Conservation (phyloP, 2,329 filamentous ascomycete genomes). For the Pestalotiopsis sp. region DNA sequence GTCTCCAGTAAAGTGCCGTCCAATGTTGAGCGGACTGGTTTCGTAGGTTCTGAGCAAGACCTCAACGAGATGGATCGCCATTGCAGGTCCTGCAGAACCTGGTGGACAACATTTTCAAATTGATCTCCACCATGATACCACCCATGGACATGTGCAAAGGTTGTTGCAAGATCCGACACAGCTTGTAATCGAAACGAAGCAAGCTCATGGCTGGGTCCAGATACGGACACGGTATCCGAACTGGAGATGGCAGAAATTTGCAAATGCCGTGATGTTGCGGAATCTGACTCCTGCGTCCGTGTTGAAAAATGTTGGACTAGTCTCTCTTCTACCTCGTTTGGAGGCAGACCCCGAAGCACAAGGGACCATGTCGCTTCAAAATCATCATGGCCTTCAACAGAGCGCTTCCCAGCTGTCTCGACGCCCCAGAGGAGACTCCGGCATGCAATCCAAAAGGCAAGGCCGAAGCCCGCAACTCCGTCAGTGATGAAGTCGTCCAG, state of each 20-base stretch:
- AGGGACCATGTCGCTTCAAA: constrained; percentile 7
- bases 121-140: constrained; percentile 13
- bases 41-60: not conserved
- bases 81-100: constrained; percentile 6
- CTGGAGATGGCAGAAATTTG: constrained; percentile 6
- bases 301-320: not conserved
- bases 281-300: not conserved
- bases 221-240: constrained; percentile 6
- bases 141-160: constrained; percentile 10
- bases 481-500: constrained; percentile 9
- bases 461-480: constrained; percentile 3
- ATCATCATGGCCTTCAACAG: not conserved
- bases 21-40: constrained; percentile 10
- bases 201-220: constrained; percentile 7
- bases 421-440: constrained; percentile 1
- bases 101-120: constrained; percentile 7
- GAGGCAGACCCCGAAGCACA: constrained; percentile 4
- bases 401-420: not conserved
- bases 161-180: not conserved
- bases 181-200: not conserved
- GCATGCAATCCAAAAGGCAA: constrained; percentile 11
- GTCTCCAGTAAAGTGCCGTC: constrained; percentile 7
- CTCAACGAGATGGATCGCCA: constrained; percentile 5
- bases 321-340: not conserved
- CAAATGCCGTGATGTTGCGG: not conserved